Evolutionary conservation across 805 yeast species (phyloP), one percentile per base, ranked within the genome.

Genomic region (Saccharomyces mikatae): DNA sequence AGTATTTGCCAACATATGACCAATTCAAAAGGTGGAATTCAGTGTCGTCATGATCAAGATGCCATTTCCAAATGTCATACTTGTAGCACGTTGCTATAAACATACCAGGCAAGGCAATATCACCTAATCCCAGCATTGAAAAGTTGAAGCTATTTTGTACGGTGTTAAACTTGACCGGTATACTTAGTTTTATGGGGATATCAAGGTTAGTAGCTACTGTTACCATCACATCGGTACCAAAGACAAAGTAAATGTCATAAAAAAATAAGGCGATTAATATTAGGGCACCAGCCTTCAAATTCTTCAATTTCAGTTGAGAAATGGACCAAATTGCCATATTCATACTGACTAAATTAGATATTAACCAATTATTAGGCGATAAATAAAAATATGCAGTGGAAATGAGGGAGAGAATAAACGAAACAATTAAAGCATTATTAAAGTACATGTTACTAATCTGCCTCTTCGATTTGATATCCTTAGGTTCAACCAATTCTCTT

Each of bases 201-300:
- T 80, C 79, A 24, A 84, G 60, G 22, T 52, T 57, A 2, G 76
- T 74, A 6, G 89, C 89, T 21, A 84, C 89, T 1, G 80, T 73
- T 41, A 76, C 71, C 90, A 85, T 85, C 4, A 82, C 72, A 32
- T 77, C 74, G 0, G 87, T 76, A 4, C 77, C 80, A 66, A 83
- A 86, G 1, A 85, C 90, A 69, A 85, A 85, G 64, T 77, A 83
- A 46, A 82, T 74, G 63, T 85, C 90, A 65, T 84, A 85, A 46
- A 79, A 58, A 60, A 84, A 82, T 47, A 85, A 74, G 2, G 78
- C 78, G 2, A 60, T 54, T 26, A 85, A 68, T 32, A 83, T 62
- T 10, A 79, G 57, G 14, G 72, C 61, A 2, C 80, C 83, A 1
- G 77, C 69, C 51, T 69, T 73, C 61, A 83, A 78, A 47, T 73